These are phyloP conservation scores for Fusarium agapanthi DNA, from an alignment of 2,329 filamentous ascomycete genomes.

Conservation along the genomic window DNA sequence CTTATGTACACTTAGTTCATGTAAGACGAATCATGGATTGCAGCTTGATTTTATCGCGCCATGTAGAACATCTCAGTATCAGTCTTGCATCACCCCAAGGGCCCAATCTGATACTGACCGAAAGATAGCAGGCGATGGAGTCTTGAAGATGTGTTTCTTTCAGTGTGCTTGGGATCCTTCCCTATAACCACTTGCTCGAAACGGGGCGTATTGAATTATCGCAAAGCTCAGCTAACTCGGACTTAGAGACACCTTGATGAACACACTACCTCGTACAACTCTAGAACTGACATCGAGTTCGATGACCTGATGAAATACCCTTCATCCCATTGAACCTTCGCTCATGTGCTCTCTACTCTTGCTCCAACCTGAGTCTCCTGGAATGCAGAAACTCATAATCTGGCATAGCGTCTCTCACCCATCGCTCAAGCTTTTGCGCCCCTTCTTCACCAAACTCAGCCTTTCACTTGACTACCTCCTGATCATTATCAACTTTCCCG, in stretches of 20 bases:
- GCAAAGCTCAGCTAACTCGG: background rate
- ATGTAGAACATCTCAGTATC: background rate
- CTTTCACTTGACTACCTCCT: constrained; percentile 30
- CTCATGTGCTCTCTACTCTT: background rate
- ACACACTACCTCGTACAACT: background rate
- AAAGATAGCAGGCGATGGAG: background rate
- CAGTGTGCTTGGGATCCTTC: fast-evolving
- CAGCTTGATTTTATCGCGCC: background rate
- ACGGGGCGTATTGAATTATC: fast-evolving
- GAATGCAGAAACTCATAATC: constrained; percentile 27
- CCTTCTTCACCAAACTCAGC: constrained; percentile 25
- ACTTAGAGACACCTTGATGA: too few relatives aligned
- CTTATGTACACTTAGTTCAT: background rate
- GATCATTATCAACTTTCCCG: constrained; percentile 14
- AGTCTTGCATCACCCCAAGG: fast-evolving
- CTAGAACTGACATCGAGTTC: background rate
- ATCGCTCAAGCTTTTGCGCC: constrained; percentile 19
- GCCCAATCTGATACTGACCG: background rate
- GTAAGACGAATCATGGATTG: too few relatives aligned
- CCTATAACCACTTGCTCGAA: too few relatives aligned
- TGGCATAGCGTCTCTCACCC: constrained; percentile 24
- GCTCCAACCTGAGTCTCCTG: constrained; percentile 14
- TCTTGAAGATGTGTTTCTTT: background rate
- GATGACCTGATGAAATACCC: background rate
- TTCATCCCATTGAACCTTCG: fast-evolving